Evolutionary conservation across 345 rosid species (phyloP).

Genomic region (Eucalyptus polyanthemos): DNA sequence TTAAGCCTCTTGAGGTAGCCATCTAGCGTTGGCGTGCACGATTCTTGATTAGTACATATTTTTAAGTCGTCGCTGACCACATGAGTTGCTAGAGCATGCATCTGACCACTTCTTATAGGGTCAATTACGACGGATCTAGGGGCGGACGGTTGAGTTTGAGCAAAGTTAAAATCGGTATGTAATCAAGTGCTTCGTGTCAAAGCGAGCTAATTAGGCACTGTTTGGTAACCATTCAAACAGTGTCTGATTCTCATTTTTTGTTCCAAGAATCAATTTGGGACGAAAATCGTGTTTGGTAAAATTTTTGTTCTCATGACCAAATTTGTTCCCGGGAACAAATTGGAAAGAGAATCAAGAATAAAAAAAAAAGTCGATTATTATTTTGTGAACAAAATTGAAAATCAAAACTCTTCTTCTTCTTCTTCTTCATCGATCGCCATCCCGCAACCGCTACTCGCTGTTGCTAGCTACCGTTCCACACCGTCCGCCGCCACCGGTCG

Average conservation of each 20-base stretch:
- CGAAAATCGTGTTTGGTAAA: too few species aligned
- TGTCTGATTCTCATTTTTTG: too few species aligned
- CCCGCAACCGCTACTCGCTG: rapidly evolving
- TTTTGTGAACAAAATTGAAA: too few species aligned
- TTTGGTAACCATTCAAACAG: too few species aligned
- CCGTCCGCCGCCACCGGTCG: too few species aligned
- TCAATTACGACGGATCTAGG: neutral
- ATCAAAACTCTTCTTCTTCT: too few species aligned
- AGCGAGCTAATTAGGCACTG: neutral
- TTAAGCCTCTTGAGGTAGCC: neutral
- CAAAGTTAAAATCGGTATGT: neutral
- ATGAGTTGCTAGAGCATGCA: neutral
- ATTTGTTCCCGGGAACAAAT: too few species aligned
- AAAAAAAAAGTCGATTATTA: too few species aligned
- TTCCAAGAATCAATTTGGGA: too few species aligned
- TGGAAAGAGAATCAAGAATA: too few species aligned
- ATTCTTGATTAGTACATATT: neutral
- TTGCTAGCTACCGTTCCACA: rapidly evolving
- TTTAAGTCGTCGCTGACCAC: neutral
- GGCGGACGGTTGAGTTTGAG: neutral
- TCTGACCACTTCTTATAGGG: neutral
- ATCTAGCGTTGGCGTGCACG: neutral
- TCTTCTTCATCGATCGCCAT: too few species aligned
- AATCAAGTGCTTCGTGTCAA: neutral
- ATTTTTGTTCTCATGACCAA: too few species aligned